Evolutionary conservation across 1,284 basidiomycete genomes (phyloP).

Genomic region (Hemileia vastatrix): DNA sequence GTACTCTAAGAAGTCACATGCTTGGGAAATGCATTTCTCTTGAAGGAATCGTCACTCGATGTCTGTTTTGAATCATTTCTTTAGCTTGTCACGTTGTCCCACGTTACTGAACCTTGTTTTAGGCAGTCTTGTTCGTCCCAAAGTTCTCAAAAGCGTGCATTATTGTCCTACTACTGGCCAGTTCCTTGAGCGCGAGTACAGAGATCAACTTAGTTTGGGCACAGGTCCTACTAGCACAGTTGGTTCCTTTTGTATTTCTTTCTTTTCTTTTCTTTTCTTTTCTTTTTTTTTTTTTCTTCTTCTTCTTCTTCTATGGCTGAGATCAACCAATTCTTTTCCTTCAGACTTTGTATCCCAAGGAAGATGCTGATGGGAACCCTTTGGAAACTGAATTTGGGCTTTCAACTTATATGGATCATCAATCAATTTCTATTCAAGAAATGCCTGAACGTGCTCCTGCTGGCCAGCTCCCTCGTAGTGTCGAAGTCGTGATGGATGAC

Average conservation of each 20-base stretch:
- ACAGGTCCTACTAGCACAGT: slow-evolving; percentile 50
- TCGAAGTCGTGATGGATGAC: slow-evolving; percentile 91
- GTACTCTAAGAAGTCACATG: slow-evolving; percentile 76
- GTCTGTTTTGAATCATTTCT: slow-evolving; percentile 45
- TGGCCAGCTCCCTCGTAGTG: slow-evolving; percentile 88
- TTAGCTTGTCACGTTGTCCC: background rate
- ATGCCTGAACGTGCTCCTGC: slow-evolving; percentile 98
- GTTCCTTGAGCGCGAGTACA: slow-evolving; percentile 83
- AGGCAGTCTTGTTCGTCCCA: slow-evolving; percentile 89
- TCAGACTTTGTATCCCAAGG: slow-evolving; percentile 60
- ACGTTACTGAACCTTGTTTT: background rate
- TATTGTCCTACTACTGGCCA: slow-evolving; percentile 76
- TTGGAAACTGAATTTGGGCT: slow-evolving; percentile 88
- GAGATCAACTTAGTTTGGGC: slow-evolving; percentile 78
- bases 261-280: slow-evolving; percentile 18
- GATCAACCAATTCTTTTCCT: too few relatives aligned
- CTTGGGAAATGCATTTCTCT: slow-evolving; percentile 93
- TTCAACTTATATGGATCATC: slow-evolving; percentile 89
- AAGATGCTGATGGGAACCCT: slow-evolving; percentile 76
- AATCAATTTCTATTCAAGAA: slow-evolving; percentile 95
- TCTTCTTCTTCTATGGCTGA: too few relatives aligned
- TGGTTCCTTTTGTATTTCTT: slow-evolving; percentile 56
- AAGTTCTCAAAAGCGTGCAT: slow-evolving; percentile 94
- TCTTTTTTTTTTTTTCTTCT: slow-evolving; percentile 16
- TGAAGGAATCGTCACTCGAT: slow-evolving; percentile 96